phyloP scores from a whole-genome alignment of 768 basidiomycete species.

The Candolleomyces eurysporus region DNA sequence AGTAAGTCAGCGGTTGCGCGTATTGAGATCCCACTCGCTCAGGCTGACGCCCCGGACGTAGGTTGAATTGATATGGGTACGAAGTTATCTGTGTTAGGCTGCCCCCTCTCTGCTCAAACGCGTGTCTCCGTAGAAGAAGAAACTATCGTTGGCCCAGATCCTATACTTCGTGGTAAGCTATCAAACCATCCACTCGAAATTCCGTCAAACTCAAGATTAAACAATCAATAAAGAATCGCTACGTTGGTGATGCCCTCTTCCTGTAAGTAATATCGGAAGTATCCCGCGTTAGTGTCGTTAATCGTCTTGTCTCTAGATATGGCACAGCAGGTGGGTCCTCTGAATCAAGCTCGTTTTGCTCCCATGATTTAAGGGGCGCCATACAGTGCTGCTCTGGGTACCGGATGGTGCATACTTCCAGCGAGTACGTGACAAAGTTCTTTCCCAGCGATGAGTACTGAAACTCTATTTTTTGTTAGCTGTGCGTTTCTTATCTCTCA shows the following conservation, averaged over 20 bases:
- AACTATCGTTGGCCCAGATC: constrained; percentile 5
- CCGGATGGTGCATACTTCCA: neutral
- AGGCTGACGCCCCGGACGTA: neutral
- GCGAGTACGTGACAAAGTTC: neutral
- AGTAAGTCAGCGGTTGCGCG: neutral
- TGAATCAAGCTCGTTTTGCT: too few species aligned
- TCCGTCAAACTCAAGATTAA: neutral
- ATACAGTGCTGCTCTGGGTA: neutral
- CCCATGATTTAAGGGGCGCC: neutral
- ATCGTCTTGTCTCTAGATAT: neutral
- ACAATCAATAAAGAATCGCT: constrained; percentile 5
- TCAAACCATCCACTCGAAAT: neutral
- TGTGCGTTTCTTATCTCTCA: neutral
- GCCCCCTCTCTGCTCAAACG: neutral
- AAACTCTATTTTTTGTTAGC: neutral
- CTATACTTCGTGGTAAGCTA: constrained; percentile 9
- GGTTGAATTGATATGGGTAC: constrained; percentile 12
- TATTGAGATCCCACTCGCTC: neutral
- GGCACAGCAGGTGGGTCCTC: neutral
- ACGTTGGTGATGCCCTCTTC: constrained; percentile 2
- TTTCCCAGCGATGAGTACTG: neutral
- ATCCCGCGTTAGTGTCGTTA: neutral
- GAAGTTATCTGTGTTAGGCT: neutral
- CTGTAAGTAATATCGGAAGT: neutral
- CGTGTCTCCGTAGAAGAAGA: neutral